Base-by-base conservation (phyloP, 2,329 filamentous ascomycete species). In the Massarina eburnea region DNA sequence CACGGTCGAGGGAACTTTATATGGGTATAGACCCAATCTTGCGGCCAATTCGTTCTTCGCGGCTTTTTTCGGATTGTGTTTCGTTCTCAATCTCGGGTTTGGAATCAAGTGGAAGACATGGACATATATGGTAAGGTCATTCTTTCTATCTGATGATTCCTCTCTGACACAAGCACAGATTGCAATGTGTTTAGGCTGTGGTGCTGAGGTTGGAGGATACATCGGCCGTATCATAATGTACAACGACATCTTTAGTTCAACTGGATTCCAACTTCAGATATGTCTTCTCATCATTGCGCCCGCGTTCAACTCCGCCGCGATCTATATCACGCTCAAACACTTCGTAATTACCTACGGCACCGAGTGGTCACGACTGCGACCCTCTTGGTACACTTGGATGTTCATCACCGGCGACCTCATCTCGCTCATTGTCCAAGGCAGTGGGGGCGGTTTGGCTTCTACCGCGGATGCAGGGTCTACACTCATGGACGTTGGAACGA, bases 391-490 rank as follows among this genome's bases (percentile, higher is more conserved):
- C 61, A 82, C 81, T 9, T 76, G 76, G 62, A 75, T 83, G 48
- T 85, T 85, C 66, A 79, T 84, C 52, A 59, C 70, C n/a, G 81
- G 78, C 56, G 82, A 85, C 52, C 52, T 84, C 33, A 55, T 80
- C 42, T 80, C 77, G n/a, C 74, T 85, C n/a, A 52, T 80, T 10
- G 66, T 84, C 4, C 82, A 85, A 61, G 80, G 79, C 4, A 73
- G 73, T 7, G 81, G 81, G 10, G 81, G 82, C 45, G 81, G 76
- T 39, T 70, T 83, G 36, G 79, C 83, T 1, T 79, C 81, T 0
- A 74, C 76, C 0, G 77, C 77, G 1, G 67, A 74, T 12, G 48
- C 52, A 3, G 59, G 64, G 2, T 58, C 76, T n/a, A 65, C 72
- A 8, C 6, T 38, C 2, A 54, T 57, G n/a, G 65, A 78, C 29